phyloP scores from a whole-genome alignment of 371 early-diverging fungal genomes.

The Syncephalastrum monosporum region DNA sequence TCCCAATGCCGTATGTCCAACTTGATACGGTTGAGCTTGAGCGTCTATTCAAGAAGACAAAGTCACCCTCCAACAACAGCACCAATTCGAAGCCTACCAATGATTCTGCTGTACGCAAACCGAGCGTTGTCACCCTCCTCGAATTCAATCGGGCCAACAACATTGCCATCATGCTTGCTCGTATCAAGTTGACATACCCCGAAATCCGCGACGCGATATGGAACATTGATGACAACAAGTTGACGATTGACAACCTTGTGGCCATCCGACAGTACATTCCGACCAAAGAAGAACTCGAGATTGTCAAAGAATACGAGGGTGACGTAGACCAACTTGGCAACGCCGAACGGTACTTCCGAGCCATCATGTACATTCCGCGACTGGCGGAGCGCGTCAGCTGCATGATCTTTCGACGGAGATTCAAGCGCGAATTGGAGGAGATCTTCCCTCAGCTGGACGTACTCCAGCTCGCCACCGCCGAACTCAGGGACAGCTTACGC shows the following conservation, averaged over 20 bases:
- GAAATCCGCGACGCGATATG: conserved; percentile 69
- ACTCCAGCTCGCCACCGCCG: conserved; percentile 30
- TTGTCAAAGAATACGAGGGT: conserved; percentile 66
- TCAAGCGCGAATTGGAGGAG: conserved; percentile 72
- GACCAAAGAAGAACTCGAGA: conserved; percentile 64
- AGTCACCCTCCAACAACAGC: conserved; percentile 1
- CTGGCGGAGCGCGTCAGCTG: conserved; percentile 66
- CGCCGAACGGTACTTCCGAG: conserved; percentile 65
- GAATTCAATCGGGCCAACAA: conserved; percentile 66
- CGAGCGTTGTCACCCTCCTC: conserved; percentile 49
- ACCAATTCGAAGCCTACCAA: background rate
- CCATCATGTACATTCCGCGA: conserved; percentile 71
- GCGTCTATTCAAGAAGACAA: conserved; percentile 35
- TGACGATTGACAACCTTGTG: conserved; percentile 56
- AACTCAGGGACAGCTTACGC: conserved; percentile 28
- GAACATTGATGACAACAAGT: conserved; percentile 60
- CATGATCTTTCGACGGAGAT: conserved; percentile 73
- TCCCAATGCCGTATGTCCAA: conserved; percentile 1
- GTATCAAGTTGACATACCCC: conserved; percentile 63
- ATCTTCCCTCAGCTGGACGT: conserved; percentile 45
- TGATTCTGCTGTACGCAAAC: conserved; percentile 25
- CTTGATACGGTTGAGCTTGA: conserved; percentile 44
- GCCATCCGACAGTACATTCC: conserved; percentile 64
- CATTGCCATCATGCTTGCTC: conserved; percentile 68
- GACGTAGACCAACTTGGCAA: conserved; percentile 63